These are phyloP conservation scores for Capsaspora owczarzaki DNA, from an alignment of 78 protist species.

Conservation along the genomic window DNA sequence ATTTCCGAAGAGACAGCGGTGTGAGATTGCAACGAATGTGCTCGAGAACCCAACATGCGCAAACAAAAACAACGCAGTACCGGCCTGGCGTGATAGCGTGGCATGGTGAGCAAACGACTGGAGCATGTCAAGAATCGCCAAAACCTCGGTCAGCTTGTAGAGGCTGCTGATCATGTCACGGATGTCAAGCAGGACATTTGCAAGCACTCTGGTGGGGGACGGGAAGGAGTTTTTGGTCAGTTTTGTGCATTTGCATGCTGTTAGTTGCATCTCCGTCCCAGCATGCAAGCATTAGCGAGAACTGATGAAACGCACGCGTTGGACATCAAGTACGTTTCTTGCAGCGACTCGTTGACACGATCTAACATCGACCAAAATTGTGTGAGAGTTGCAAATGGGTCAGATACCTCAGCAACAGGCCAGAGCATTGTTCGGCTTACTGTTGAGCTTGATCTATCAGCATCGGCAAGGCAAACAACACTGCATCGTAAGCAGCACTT, in stretches of 20 bases:
- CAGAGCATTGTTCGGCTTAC: no score
- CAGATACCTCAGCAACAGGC: no score
- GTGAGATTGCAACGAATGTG: not conserved
- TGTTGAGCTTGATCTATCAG: no score
- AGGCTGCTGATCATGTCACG: not conserved
- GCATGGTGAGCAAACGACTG: not conserved
- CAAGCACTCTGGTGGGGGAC: no score
- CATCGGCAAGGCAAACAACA: no score
- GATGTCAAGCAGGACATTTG: not conserved
- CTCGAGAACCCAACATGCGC: not conserved
- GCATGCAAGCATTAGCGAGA: no score
- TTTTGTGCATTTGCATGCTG: no score
- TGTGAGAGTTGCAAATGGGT: not conserved
- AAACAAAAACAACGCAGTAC: not conserved
- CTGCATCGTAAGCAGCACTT: no score
- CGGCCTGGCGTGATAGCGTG: not conserved
- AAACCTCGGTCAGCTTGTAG: not conserved
- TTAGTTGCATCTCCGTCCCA: no score
- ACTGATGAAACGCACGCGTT: not conserved
- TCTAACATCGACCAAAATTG: not conserved
- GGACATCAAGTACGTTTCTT: not conserved
- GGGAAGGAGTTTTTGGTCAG: no score
- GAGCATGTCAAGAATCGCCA: slow-evolving; percentile 31
- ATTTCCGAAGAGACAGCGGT: no score
- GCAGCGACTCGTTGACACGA: not conserved